These are phyloP conservation scores for Sporobolomyces pararoseus DNA, from an alignment of 768 basidiomycete genomes.

Conservation along the genomic window DNA sequence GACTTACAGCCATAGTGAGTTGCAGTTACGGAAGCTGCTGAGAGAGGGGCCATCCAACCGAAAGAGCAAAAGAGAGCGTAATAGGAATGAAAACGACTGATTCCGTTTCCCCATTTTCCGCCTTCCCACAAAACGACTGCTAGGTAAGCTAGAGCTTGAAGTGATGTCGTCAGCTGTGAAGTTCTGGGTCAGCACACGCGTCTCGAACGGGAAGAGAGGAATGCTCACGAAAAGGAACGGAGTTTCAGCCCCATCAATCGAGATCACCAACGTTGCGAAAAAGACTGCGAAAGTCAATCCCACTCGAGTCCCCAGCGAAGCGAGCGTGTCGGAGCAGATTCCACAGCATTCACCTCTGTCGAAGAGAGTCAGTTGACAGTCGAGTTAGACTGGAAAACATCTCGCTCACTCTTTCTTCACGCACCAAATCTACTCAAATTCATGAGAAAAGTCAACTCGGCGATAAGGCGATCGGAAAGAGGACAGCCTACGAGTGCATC, in stretches of 20 bases:
- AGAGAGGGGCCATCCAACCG: constrained; percentile 19
- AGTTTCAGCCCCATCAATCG: constrained; percentile 23
- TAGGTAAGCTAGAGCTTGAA: constrained; percentile 29
- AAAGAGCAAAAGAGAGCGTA: constrained; percentile 28
- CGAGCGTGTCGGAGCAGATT: constrained; percentile 22
- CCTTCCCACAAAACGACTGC: constrained; percentile 14
- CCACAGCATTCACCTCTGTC: constrained; percentile 24
- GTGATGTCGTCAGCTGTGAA: constrained; percentile 10
- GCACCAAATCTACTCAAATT: constrained; percentile 14
- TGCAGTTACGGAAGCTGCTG: constrained; percentile 19
- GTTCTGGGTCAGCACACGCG: not conserved
- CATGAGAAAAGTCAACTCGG: not conserved
- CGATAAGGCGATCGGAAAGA: not conserved
- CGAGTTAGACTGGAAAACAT: not conserved
- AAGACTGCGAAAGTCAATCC: constrained; percentile 20
- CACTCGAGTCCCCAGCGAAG: constrained; percentile 16
- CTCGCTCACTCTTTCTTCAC: constrained; percentile 14
- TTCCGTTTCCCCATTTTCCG: not conserved
- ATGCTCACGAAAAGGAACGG: constrained; percentile 22
- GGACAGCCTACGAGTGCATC: constrained; percentile 6
- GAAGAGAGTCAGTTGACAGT: not conserved
- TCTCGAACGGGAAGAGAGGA: not conserved
- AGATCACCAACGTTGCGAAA: constrained; percentile 19
- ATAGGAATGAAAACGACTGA: constrained; percentile 33
- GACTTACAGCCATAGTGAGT: constrained; percentile 15